Percentiles rank a stretch among this genome's conserved stretches.
Conservation (phyloP, 768 basidiomycete species). For the Clavulina sp. region DNA sequence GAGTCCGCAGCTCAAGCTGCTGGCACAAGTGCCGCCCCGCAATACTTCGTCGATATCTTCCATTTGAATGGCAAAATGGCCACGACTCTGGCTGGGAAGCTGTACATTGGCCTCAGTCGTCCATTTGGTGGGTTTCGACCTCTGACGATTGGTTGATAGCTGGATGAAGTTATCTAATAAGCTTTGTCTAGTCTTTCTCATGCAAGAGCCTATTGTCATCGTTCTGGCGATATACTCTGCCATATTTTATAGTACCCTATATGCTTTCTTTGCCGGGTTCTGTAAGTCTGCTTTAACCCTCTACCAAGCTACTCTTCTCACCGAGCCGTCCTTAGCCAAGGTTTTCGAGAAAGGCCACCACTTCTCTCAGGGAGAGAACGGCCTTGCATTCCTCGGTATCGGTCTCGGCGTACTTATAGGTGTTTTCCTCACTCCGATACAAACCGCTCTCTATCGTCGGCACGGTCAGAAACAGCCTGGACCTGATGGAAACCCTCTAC, state of each 20-base stretch:
- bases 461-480: slow-evolving; percentile 33
- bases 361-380: slow-evolving; percentile 36
- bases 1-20: slow-evolving; percentile 28
- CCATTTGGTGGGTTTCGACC: slow-evolving; percentile 31
- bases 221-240: slow-evolving; percentile 40
- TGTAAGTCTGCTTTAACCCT: slow-evolving; percentile 21
- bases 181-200: slow-evolving; percentile 30
- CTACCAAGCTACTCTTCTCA: neutral
- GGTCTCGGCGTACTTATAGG: slow-evolving; percentile 40
- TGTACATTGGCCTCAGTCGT: too few species aligned
- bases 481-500: slow-evolving; percentile 35
- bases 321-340: slow-evolving; percentile 22
- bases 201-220: slow-evolving; percentile 47
- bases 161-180: neutral
- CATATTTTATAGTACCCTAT: slow-evolving; percentile 43
- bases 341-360: slow-evolving; percentile 27
- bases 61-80: slow-evolving; percentile 28
- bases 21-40: slow-evolving; percentile 29
- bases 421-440: slow-evolving; percentile 30
- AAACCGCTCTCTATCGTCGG: slow-evolving; percentile 33
- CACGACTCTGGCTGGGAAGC: slow-evolving; percentile 35
- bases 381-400: slow-evolving; percentile 47
- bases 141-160: neutral
- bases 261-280: slow-evolving; percentile 46
- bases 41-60: slow-evolving; percentile 24